Evolutionary conservation across 106 monocot genomes (phyloP), one percentile per base, ranked within the genome.

Genomic region (Narthecium ossifragum): DNA sequence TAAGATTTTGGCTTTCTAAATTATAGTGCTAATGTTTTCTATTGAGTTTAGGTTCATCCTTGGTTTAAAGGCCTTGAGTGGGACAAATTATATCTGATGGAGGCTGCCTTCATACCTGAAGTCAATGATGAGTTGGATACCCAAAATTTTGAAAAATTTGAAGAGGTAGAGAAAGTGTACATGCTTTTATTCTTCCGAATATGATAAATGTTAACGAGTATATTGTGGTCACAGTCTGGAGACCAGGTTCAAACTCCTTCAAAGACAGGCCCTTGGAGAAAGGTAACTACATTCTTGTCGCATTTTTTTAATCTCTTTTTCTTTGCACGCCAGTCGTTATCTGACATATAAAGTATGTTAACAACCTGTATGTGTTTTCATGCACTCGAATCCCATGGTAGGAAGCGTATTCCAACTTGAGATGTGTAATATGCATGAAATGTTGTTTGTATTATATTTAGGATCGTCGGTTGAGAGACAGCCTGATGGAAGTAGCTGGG

Each of bases 81-180:
- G 92, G 81, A 88, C 36, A 70, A 39, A n/a, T 38, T 93, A 41
- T 93, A 93, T 77, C 34, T 78, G 59, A 79, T 85, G 73, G 75
- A 81, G 59, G 92, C 92, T 70, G 92, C 88, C 46, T 93, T 83
- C 67, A 73, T 79, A 49, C 92, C 88, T 58, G 80, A 93, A 37
- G 92, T 93, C 38, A 82, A 69, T 45, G 85, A 82, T 76, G 88
- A 93, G 65, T 62, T 88, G 71, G 92, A 93, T 65, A 93, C 92
- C 43, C 88, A 81, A 61, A 93, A 93, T 53, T 93, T 88, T 60
- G 92, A 93, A 60, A 93, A 88, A 54, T 93, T 93, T 67, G 92
- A 93, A 37, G 85, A 88, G 92, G 92, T 93, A 51, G 28, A 47
- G 37, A 22, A 27, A 22, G 1, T 56, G 5, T 40, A 28, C 20